Percentiles rank a stretch among this genome's conserved stretches.
These are phyloP conservation scores for Boletus edulis DNA, from an alignment of 768 basidiomycete species.

Conservation along the genomic window DNA sequence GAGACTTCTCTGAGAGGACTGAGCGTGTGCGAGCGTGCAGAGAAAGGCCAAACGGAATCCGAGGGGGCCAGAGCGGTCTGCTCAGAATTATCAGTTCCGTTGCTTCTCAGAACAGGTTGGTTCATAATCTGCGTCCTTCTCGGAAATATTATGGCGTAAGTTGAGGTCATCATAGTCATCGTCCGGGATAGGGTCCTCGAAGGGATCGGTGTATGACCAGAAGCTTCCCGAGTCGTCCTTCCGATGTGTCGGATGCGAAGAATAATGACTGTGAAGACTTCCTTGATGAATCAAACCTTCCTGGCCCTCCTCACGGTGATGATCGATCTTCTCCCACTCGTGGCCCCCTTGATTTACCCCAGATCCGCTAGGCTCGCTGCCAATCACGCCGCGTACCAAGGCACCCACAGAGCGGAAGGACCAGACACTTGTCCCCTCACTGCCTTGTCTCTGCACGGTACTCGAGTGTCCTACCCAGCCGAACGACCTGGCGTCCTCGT, in stretches of 20 bases:
- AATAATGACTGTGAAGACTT: constrained; percentile 6
- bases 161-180: constrained; percentile 17
- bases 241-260: constrained; percentile 9
- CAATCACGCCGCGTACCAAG: constrained; percentile 27
- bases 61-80: constrained; percentile 10
- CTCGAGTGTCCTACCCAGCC: constrained; percentile 16
- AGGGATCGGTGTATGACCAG: constrained; percentile 48
- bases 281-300: constrained; percentile 23
- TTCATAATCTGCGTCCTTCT: constrained; percentile 22
- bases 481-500: constrained; percentile 66
- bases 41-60: constrained; percentile 14
- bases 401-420: constrained; percentile 45
- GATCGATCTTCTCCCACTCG: constrained; percentile 21
- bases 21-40: constrained; percentile 27
- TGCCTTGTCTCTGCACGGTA: constrained; percentile 35
- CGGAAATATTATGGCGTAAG: constrained; percentile 8
- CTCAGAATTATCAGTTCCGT: constrained; percentile 13
- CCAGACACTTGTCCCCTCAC: constrained; percentile 47
- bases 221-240: constrained; percentile 7
- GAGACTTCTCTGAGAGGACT: constrained; percentile 35
- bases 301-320: constrained; percentile 8
- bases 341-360: constrained; percentile 12
- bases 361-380: constrained; percentile 28
- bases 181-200: constrained; percentile 29
- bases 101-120: constrained; percentile 5